Percentiles rank a stretch among this genome's conserved stretches.
Conservation (phyloP, 495 filamentous ascomycete species). For the Parathielavia hyrcaniae region DNA sequence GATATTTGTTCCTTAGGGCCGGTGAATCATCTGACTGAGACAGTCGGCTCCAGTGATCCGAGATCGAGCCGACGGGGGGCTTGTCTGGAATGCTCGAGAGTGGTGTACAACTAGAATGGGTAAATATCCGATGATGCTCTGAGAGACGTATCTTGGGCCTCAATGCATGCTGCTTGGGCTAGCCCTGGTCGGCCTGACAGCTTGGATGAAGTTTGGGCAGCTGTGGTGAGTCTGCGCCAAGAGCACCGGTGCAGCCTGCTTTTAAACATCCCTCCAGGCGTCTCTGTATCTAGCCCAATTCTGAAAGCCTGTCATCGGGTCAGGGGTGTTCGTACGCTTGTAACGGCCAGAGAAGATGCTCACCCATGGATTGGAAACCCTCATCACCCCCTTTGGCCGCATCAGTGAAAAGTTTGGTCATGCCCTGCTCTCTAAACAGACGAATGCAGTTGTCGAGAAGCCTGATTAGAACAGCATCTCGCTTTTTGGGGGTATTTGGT, state of each 20-base stretch:
- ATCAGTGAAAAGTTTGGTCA: conserved; percentile 42
- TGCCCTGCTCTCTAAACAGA: conserved; percentile 34
- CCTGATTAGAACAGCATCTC: conserved; percentile 43
- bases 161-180: not conserved
- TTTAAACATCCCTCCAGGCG: conserved; percentile 38
- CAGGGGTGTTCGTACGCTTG: not conserved
- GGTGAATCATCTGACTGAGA: too few relatives aligned
- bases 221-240: not conserved
- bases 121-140: too few relatives aligned
- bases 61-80: too few relatives aligned
- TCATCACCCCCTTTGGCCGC: conserved; percentile 41
- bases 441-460: conserved; percentile 42
- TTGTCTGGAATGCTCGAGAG: too few relatives aligned
- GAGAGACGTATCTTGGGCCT: too few relatives aligned
- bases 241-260: not conserved
- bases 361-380: conserved; percentile 44
- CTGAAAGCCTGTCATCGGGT: conserved; percentile 37
- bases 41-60: too few relatives aligned
- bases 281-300: conserved; percentile 48
- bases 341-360: conserved; percentile 12
- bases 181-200: too few relatives aligned
- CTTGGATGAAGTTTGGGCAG: not conserved
- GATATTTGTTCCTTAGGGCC: too few relatives aligned
- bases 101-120: too few relatives aligned
- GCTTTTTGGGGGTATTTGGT: conserved; percentile 31